These are phyloP conservation scores for Obelidium mucronatum DNA, from an alignment of 192 early-diverging fungal species.

Conservation along the genomic window DNA sequence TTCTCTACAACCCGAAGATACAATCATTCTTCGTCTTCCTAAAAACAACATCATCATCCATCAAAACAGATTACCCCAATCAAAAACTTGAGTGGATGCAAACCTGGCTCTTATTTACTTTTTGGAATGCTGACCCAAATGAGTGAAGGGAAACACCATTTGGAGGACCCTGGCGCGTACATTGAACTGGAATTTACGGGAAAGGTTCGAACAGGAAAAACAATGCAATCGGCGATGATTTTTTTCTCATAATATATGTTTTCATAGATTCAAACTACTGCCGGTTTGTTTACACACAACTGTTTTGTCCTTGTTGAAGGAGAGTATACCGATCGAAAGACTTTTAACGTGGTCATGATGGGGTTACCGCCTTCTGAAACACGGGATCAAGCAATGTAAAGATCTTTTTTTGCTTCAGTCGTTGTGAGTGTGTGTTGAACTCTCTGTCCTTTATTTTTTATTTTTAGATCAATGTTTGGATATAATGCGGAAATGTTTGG, in stretches of 20 bases:
- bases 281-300: conserved; percentile 84
- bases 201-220: too few species aligned
- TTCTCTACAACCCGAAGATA: too few species aligned
- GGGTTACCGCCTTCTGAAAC: conserved; percentile 81
- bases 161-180: conserved; percentile 84
- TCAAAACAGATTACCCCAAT: conserved; percentile 72
- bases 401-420: too few species aligned
- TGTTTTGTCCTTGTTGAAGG: conserved; percentile 90
- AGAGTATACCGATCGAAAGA: conserved; percentile 71
- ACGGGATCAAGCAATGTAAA: conserved; percentile 49
- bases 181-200: conserved; percentile 76
- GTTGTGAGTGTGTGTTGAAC: too few species aligned
- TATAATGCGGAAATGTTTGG: conserved; percentile 64
- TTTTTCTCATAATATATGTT: neutral
- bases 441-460: neutral
- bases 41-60: neutral
- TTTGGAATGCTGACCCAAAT: conserved; percentile 90
- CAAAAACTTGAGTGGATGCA: conserved; percentile 77
- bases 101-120: conserved; percentile 73
- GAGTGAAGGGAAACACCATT: conserved; percentile 77
- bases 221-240: too few species aligned
- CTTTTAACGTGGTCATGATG: conserved; percentile 74
- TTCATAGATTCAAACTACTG: conserved; percentile 48
- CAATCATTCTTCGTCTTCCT: too few species aligned
- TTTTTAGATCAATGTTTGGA: conserved; percentile 41